Conservation (phyloP, 768 basidiomycete species). For the Pleurotus citrinopileatus region DNA sequence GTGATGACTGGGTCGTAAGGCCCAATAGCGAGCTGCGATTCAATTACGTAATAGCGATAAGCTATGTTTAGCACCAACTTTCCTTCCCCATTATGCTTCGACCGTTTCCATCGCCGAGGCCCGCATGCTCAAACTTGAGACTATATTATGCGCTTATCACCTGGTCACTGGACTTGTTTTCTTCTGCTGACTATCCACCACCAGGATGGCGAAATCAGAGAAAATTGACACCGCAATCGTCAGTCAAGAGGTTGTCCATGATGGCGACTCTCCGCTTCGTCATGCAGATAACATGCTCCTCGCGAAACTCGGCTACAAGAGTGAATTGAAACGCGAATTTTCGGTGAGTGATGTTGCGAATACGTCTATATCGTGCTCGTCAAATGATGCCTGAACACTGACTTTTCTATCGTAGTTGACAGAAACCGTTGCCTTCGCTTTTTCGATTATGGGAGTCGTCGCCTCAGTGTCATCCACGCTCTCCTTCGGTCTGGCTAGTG, state of each 20-base stretch:
- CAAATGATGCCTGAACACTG: neutral
- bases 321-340: constrained; percentile 74
- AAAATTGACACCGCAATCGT: neutral
- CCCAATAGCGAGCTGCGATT: too few relatives aligned
- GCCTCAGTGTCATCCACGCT: constrained; percentile 67
- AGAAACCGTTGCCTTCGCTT: constrained; percentile 64
- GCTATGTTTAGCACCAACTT: neutral
- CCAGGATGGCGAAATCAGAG: constrained; percentile 10
- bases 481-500: constrained; percentile 59
- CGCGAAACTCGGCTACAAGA: constrained; percentile 67
- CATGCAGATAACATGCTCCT: constrained; percentile 55
- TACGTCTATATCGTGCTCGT: too few relatives aligned
- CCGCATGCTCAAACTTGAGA: neutral
- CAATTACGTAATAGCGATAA: neutral
- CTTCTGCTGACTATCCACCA: neutral
- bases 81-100: neutral
- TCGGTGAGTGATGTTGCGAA: constrained; percentile 38
- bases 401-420: constrained; percentile 35
- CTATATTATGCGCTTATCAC: neutral
- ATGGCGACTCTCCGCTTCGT: constrained; percentile 2
- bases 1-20: too few relatives aligned
- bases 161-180: neutral
- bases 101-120: neutral
- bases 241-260: constrained; percentile 1
- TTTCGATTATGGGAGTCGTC: constrained; percentile 73